Conservation (phyloP, 2,329 filamentous ascomycete species). For the Celoporthe dispersa region DNA sequence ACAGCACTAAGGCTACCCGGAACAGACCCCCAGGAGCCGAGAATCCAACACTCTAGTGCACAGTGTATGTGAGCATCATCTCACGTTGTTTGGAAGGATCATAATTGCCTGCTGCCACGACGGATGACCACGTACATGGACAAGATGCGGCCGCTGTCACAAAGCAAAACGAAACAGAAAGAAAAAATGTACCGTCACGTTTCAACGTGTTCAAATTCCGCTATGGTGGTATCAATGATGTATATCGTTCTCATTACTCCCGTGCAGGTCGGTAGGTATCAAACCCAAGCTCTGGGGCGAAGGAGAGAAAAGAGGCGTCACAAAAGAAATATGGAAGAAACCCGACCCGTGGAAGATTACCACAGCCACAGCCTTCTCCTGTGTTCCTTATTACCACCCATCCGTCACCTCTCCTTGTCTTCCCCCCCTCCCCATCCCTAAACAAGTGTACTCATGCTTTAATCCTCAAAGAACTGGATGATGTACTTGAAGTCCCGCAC, state of each 20-base stretch:
- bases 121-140: no score
- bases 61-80: no score
- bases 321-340: neutral
- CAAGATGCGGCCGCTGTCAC: no score
- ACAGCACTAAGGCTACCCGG: no score
- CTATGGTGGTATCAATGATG: conserved; percentile 3
- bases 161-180: no score
- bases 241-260: neutral
- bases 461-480: conserved; percentile 84
- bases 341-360: neutral
- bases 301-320: neutral
- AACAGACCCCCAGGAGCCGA: no score
- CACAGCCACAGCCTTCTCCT: neutral
- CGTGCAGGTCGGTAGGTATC: neutral
- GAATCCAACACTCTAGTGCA: no score
- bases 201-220: no score
- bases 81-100: no score
- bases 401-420: neutral
- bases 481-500: conserved; percentile 83
- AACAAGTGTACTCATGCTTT: no score
- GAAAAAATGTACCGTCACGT: no score
- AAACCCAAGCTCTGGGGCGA: neutral
- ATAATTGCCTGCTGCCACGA: no score
- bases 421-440: neutral
- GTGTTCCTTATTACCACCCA: neutral